Conservation (phyloP, 148 eudicot genomes). For the Rheum nobile region DNA sequence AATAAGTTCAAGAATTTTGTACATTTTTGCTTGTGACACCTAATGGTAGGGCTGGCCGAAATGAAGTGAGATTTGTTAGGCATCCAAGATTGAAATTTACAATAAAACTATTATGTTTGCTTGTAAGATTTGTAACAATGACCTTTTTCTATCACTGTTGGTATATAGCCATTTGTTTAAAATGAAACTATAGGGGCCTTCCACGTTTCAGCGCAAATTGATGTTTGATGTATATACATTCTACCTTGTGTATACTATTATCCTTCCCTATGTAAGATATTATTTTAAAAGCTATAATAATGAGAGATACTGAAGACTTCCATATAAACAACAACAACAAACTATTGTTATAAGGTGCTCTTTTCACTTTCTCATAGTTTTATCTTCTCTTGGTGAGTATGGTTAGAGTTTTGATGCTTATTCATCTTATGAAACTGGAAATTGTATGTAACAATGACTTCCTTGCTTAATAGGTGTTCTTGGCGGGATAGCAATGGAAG, state of each 20-base stretch:
- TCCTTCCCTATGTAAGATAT: background rate
- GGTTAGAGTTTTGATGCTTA: background rate
- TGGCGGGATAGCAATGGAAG: slow-evolving; percentile 59
- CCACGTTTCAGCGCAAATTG: background rate
- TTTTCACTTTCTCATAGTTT: background rate
- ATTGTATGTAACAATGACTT: background rate
- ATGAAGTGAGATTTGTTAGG: background rate
- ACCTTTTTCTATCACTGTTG: background rate
- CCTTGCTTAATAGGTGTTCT: slow-evolving; percentile 44
- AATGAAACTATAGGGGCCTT: background rate
- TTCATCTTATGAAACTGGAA: background rate
- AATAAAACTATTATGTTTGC: background rate
- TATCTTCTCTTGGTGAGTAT: background rate
- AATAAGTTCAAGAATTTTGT: background rate
- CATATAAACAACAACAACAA: background rate
- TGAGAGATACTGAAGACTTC: background rate
- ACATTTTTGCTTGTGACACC: background rate
- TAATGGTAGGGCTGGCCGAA: background rate
- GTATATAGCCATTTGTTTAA: background rate
- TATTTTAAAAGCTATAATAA: background rate
- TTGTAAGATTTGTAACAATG: background rate
- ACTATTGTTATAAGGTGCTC: background rate
- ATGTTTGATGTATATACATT: background rate
- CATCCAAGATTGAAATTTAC: background rate
- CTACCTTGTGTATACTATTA: background rate